phyloP scores from a whole-genome alignment of 768 basidiomycete species.

The Tricholoma saponaceum region DNA sequence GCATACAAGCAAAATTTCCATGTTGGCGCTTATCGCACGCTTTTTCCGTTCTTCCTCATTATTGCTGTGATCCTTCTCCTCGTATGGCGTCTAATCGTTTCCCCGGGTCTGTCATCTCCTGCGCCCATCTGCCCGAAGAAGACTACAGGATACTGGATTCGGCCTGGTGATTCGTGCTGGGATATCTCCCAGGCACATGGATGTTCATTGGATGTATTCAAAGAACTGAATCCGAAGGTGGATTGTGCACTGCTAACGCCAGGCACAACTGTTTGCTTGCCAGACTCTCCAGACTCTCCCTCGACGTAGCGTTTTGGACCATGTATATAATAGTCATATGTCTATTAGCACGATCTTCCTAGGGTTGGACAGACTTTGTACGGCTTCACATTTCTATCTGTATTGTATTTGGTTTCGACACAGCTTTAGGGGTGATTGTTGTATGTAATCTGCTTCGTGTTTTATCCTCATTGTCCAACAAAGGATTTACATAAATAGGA shows the following conservation, averaged over 20 bases:
- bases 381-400: not conserved
- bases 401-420: not conserved
- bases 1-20: slow-evolving; percentile 30
- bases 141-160: slow-evolving; percentile 42
- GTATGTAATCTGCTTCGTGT: not conserved
- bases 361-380: not conserved
- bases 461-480: not conserved
- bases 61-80: slow-evolving; percentile 60
- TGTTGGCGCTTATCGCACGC: slow-evolving; percentile 49
- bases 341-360: not conserved
- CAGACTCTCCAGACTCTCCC: slow-evolving; percentile 16
- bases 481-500: not conserved
- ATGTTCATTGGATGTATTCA: slow-evolving; percentile 47
- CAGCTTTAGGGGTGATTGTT: not conserved
- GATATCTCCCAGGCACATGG: slow-evolving; percentile 47
- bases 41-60: slow-evolving; percentile 73
- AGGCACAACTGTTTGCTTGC: slow-evolving; percentile 58
- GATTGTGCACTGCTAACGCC: slow-evolving; percentile 57
- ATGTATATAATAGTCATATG: not conserved
- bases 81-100: slow-evolving; percentile 55
- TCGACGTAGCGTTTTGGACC: not conserved
- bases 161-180: slow-evolving; percentile 67
- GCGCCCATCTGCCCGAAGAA: slow-evolving; percentile 34
- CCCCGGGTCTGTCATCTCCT: slow-evolving; percentile 34
- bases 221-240: slow-evolving; percentile 47